phyloP scores from a whole-genome alignment of 2,329 filamentous ascomycete species.

The Colletotrichum sp. region DNA sequence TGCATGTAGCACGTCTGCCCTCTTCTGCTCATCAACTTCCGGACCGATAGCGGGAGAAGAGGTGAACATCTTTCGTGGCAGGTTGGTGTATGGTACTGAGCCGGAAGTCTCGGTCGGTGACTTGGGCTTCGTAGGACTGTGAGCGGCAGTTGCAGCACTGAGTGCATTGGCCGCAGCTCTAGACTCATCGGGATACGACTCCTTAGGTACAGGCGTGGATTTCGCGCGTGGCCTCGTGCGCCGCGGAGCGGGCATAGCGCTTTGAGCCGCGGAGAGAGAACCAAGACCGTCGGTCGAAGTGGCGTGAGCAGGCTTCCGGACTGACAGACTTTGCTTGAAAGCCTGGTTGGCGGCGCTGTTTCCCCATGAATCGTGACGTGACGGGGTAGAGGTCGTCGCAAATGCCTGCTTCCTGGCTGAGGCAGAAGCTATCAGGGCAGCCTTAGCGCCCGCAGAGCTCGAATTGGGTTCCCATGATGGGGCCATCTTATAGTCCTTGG shows the following conservation, averaged over 20 bases:
- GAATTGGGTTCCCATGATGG: constrained; percentile 67
- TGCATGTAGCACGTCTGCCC: constrained; percentile 75
- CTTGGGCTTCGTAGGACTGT: constrained; percentile 53
- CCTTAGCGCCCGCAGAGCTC: constrained; percentile 73
- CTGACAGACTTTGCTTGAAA: constrained; percentile 50
- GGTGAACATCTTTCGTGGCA: constrained; percentile 78
- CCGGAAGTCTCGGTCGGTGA: constrained; percentile 64
- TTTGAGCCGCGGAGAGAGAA: constrained; percentile 77
- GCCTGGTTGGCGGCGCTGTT: constrained; percentile 74
- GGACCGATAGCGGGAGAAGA: constrained; percentile 73
- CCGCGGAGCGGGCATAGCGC: constrained; percentile 64
- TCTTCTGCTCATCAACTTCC: constrained; percentile 76
- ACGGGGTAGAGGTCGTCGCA: constrained; percentile 49
- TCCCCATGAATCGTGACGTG: constrained; percentile 52
- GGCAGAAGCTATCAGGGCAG: constrained; percentile 68
- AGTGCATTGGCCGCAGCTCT: constrained; percentile 72
- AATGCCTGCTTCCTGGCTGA: constrained; percentile 35
- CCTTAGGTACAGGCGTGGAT: constrained; percentile 61
- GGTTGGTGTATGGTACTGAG: constrained; percentile 70
- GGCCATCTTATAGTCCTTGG: constrained; percentile 47
- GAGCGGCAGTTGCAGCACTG: constrained; percentile 74
- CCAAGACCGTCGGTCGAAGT: constrained; percentile 42
- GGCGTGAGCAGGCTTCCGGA: constrained; percentile 33
- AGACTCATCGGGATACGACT: constrained; percentile 59
- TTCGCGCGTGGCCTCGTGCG: constrained; percentile 65